A percentile compares a stretch with the other conserved stretches of the same genome.
Evolutionary conservation across 139 green algal species (phyloP).

Genomic region (Picochlorum sp.): DNA sequence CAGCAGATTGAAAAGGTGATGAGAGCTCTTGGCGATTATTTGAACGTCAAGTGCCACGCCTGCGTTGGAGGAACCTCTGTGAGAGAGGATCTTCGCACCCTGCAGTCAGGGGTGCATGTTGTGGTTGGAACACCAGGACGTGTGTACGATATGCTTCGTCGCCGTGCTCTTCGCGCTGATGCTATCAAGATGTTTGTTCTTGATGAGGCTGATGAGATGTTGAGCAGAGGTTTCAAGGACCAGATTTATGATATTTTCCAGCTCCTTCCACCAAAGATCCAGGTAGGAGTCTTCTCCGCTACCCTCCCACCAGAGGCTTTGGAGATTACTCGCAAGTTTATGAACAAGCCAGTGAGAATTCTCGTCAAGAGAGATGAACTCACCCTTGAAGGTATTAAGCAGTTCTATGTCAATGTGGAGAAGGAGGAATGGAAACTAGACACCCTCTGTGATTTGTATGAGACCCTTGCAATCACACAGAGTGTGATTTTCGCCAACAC

Average conservation of each 20-base stretch:
- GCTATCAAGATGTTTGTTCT: constrained; percentile 93
- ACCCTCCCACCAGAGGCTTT: constrained; percentile 97
- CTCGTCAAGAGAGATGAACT: constrained; percentile 99
- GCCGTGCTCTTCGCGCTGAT: constrained; percentile 82
- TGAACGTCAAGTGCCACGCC: constrained; percentile 98
- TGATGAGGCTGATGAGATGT: constrained; percentile 99
- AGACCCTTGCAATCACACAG: constrained; percentile 99
- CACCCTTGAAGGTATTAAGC: constrained; percentile 99
- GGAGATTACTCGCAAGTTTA: constrained; percentile 99
- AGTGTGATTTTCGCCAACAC: constrained; percentile 99
- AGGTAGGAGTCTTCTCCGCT: constrained; percentile 98
- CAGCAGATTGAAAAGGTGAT: constrained; percentile 99
- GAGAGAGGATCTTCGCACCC: constrained; percentile 93
- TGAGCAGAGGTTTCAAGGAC: constrained; percentile 98
- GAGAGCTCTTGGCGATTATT: constrained; percentile 95
- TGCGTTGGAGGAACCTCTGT: constrained; percentile 97
- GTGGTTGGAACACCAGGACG: constrained; percentile 97
- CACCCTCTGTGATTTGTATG: constrained; percentile 98
- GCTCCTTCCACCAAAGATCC: constrained; percentile 96
- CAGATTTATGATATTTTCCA: constrained; percentile 99
- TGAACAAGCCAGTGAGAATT: constrained; percentile 99
- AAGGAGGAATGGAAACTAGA: constrained; percentile 99
- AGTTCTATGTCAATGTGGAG: constrained; percentile 86
- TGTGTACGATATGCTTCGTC: constrained; percentile 98
- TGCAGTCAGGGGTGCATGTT: constrained; percentile 76